Base-by-base conservation (phyloP, 108 stramenopile genomes). In the Bacterosira constricta region DNA sequence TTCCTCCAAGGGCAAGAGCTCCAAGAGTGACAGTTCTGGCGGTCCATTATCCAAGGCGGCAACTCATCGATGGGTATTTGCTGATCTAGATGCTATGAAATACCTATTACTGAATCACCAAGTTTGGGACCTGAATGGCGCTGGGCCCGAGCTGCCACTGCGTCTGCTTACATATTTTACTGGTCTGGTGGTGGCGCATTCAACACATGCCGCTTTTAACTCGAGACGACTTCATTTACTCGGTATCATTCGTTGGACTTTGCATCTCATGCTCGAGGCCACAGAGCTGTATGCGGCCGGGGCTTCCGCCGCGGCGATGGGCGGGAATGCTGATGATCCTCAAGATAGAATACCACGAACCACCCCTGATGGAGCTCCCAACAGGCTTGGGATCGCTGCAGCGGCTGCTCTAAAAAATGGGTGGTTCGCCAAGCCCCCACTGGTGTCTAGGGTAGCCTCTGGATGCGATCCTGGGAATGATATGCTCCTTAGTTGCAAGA, bases 11-110 rank as follows among this genome's bases (percentile, higher is more conserved):
- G 50, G 13, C 27, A 80, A 80, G 60, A 63, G 30, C 23, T 38
- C 36, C 7, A 73, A 65, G 61, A 38, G 29, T 63, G 80, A 73
- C 13, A 59, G 46, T 49, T 50, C 68, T 47, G 64, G 36, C 37
- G 55, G 58, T 32, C 50, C 62, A 51, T 6, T 56, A 21, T 66
- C 80, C 1, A 82, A 81, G 60, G 71, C 66, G 17, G 66, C 74
- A 54, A 83, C 84, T 37, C 79, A 85, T 46, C 72, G 76, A n/a
- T 96, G 90, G 90, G 85, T 93, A 13, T 89, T 96, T 60, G 73
- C 88, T 31, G 95, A 96, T 76, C 73, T 93, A 47, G 95, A 96
- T 71, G 95, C 95, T 21, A 90, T 96, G 90, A 96, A 93, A 72
- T 89, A 91, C 41, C 76, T 96, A 6, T 75, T 96, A 21, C 76